Percentiles rank a stretch among this genome's conserved stretches.
phyloP scores from a whole-genome alignment of 208 protist species.

The Leptomonas pyrrhocoris region DNA sequence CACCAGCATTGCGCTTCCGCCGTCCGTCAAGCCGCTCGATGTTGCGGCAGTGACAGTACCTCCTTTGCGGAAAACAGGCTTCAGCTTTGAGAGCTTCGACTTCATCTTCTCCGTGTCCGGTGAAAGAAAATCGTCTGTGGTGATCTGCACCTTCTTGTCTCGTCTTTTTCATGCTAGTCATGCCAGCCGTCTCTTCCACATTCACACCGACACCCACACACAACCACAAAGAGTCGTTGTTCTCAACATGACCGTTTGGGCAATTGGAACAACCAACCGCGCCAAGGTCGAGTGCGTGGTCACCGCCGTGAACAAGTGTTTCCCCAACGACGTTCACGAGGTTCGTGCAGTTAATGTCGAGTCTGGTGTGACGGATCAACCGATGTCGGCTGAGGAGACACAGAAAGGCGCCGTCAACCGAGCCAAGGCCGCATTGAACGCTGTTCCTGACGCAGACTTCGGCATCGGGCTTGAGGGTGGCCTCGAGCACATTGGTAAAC shows the following conservation, averaged over 20 bases:
- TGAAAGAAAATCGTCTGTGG: conserved; percentile 75
- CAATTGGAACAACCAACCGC: conserved; percentile 78
- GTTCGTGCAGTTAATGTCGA: conserved; percentile 45
- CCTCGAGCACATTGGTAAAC: conserved; percentile 59
- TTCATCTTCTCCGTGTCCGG: conserved; percentile 58
- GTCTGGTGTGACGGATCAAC: conserved; percentile 69
- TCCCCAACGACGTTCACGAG: conserved; percentile 51
- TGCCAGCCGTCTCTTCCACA: neutral
- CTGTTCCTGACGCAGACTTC: conserved; percentile 60
- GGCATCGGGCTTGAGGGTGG: conserved; percentile 83
- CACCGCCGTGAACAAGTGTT: conserved; percentile 53
- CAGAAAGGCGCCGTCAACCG: conserved; percentile 54
- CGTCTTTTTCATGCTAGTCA: neutral
- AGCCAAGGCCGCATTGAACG: conserved; percentile 49
- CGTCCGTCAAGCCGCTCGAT: conserved; percentile 81
- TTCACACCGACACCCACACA: no score
- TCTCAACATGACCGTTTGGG: conserved; percentile 43
- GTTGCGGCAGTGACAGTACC: conserved; percentile 87
- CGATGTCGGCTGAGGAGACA: conserved; percentile 81
- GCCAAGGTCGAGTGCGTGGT: conserved; percentile 69
- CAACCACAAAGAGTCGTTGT: neutral
- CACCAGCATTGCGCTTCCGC: conserved; percentile 78
- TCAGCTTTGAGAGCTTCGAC: conserved; percentile 69
- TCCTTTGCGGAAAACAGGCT: conserved; percentile 78
- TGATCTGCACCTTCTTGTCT: conserved; percentile 42